Conservation (phyloP, 176 grass and related monocot species). For the Rhynchospora tenuis region DNA sequence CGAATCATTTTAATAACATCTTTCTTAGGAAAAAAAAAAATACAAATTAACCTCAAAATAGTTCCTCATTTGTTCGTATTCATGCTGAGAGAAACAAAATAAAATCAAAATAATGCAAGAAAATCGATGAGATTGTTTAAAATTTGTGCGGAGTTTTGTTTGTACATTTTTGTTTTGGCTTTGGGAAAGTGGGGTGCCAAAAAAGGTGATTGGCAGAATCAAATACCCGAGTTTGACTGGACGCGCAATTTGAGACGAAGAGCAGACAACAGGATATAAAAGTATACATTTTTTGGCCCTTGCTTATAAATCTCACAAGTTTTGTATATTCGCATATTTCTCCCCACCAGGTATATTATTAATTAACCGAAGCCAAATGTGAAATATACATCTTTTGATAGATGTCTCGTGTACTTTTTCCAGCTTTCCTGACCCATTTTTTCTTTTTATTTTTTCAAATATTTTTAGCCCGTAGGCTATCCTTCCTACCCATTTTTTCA, state of each 20-base stretch:
- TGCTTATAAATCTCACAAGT: neutral
- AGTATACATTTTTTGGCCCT: neutral
- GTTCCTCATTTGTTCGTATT: neutral
- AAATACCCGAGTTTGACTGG: constrained; percentile 75
- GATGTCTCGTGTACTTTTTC: too few species aligned
- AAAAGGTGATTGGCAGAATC: constrained; percentile 55
- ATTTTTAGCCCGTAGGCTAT: too few species aligned
- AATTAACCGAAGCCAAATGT: neutral
- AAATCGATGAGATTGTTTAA: neutral
- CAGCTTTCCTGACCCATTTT: neutral
- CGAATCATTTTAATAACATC: neutral
- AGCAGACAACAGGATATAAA: neutral
- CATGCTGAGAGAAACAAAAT: neutral
- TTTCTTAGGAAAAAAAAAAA: neutral
- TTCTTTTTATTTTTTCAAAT: constrained; percentile 3
- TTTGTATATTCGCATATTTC: neutral
- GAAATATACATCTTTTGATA: too few species aligned
- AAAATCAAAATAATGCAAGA: neutral
- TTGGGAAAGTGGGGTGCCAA: neutral
- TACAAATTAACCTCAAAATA: neutral
- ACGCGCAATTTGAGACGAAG: constrained; percentile 38
- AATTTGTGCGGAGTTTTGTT: neutral
- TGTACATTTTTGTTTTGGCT: neutral
- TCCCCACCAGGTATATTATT: neutral
- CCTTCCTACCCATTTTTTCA: too few species aligned